These are phyloP conservation scores for Porodaedalea pini DNA, from an alignment of 1,284 basidiomycete genomes.

Conservation along the genomic window DNA sequence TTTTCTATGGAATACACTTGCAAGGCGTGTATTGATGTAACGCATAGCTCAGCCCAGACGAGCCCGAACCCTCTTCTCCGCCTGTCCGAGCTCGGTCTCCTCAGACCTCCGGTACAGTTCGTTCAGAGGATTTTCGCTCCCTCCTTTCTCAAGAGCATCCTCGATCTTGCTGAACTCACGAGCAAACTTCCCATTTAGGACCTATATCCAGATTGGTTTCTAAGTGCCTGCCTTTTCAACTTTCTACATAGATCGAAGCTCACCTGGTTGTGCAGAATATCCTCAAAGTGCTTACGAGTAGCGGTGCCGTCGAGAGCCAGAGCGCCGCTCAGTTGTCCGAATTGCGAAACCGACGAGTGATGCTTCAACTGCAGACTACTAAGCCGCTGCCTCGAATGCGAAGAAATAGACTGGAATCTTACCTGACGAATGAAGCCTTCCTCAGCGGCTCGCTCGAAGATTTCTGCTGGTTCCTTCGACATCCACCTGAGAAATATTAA, in stretches of 20 bases:
- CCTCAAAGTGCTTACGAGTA: slow-evolving; percentile 49
- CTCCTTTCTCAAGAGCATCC: slow-evolving; percentile 56
- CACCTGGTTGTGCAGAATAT: slow-evolving; percentile 57
- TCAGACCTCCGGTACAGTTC: slow-evolving; percentile 49
- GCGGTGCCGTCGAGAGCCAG: slow-evolving; percentile 50
- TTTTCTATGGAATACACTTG: too few species aligned
- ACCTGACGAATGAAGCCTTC: slow-evolving; percentile 61
- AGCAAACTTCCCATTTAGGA: slow-evolving; percentile 59
- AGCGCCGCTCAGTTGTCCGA: slow-evolving; percentile 56
- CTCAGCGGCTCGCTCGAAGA: slow-evolving; percentile 64
- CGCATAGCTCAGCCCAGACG: slow-evolving; percentile 37
- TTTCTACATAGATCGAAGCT: slow-evolving; percentile 14
- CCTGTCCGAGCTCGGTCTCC: slow-evolving; percentile 51
- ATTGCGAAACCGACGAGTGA: slow-evolving; percentile 61
- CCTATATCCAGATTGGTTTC: slow-evolving; percentile 30
- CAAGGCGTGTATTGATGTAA: background rate
- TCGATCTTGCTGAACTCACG: slow-evolving; percentile 54
- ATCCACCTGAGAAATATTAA: slow-evolving; percentile 51
- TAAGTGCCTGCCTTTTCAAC: background rate
- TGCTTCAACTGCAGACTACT: slow-evolving; percentile 46
- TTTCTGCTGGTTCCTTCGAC: slow-evolving; percentile 70
- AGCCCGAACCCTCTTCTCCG: slow-evolving; percentile 54
- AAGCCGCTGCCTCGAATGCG: background rate
- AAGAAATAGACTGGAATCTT: slow-evolving; percentile 3
- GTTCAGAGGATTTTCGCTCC: slow-evolving; percentile 52